Percentiles rank a stretch among this genome's conserved stretches.
These are phyloP conservation scores for Coemansia sp. DNA, from an alignment of 192 early-diverging fungal species.

Conservation along the genomic window DNA sequence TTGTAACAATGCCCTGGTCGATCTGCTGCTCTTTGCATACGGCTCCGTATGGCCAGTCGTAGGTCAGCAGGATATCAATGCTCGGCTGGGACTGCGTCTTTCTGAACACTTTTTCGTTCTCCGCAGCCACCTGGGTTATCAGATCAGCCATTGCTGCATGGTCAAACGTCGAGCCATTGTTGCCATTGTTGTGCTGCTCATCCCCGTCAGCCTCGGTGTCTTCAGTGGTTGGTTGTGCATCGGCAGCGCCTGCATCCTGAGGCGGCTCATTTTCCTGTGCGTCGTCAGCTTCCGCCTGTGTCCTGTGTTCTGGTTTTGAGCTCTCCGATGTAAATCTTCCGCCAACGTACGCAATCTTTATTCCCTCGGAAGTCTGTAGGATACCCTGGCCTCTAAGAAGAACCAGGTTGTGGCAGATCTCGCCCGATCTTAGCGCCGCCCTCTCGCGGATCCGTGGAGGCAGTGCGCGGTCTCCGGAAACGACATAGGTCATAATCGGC, in stretches of 20 bases:
- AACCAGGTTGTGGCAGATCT: constrained; percentile 72
- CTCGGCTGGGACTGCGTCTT: constrained; percentile 36
- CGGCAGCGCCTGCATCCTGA: no score
- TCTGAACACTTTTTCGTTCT: constrained; percentile 35
- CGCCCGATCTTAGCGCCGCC: constrained; percentile 57
- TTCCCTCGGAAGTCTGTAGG: constrained; percentile 43
- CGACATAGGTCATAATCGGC: constrained; percentile 71
- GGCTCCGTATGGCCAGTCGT: constrained; percentile 75
- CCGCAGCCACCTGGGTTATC: constrained; percentile 20
- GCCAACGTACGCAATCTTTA: constrained; percentile 47
- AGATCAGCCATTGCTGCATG: constrained; percentile 14
- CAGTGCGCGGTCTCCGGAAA: constrained; percentile 61
- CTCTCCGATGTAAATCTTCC: constrained; percentile 25
- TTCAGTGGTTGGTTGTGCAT: background rate
- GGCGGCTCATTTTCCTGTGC: background rate
- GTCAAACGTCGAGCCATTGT: constrained; percentile 13
- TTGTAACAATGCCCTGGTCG: constrained; percentile 3
- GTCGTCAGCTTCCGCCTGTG: background rate
- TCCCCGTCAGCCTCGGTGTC: background rate
- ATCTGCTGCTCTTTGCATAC: constrained; percentile 5
- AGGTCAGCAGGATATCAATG: constrained; percentile 76
- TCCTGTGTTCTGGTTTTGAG: background rate
- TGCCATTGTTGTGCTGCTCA: background rate
- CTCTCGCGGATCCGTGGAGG: constrained; percentile 55
- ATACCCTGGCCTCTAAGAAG: constrained; percentile 59